Evolutionary conservation across 1,284 basidiomycete genomes (phyloP).

Genomic region (Volvariella surrecta): DNA sequence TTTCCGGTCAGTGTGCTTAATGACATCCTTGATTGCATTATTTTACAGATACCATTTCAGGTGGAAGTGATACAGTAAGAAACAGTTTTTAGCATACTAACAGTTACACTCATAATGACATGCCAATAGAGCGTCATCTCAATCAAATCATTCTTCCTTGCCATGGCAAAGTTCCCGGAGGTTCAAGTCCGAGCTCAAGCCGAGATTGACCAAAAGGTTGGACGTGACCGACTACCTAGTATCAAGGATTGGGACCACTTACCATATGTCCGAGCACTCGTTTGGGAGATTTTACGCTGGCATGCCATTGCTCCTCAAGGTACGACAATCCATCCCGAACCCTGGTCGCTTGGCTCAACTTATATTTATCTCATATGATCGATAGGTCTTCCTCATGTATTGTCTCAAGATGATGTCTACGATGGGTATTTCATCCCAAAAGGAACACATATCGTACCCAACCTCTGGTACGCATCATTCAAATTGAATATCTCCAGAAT

Average conservation of each 20-base stretch:
- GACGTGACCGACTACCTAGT: slow-evolving; percentile 2
- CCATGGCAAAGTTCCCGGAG: slow-evolving; percentile 11
- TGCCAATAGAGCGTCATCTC: slow-evolving; percentile 7
- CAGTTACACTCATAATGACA: neutral
- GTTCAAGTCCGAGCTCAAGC: slow-evolving; percentile 12
- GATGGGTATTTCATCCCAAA: slow-evolving; percentile 12
- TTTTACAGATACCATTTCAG: neutral
- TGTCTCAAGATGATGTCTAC: slow-evolving; percentile 6
- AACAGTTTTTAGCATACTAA: neutral
- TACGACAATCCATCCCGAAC: neutral
- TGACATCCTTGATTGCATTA: neutral
- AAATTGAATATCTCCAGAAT: neutral
- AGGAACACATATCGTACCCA: slow-evolving; percentile 12
- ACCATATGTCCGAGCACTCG: slow-evolving; percentile 11
- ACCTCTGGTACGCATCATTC: slow-evolving; percentile 9
- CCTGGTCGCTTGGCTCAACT: no score
- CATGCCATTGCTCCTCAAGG: slow-evolving; percentile 8
- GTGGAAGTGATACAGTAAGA: slow-evolving; percentile 8
- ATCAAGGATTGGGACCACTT: slow-evolving; percentile 7
- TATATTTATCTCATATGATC: neutral
- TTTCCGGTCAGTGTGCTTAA: neutral
- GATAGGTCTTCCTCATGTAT: slow-evolving; percentile 1
- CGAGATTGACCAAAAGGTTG: slow-evolving; percentile 10
- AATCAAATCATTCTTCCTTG: slow-evolving; percentile 7
- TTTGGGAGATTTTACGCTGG: slow-evolving; percentile 12